Evolutionary conservation across 2,329 filamentous ascomycete genomes (phyloP), one percentile per base, ranked within the genome.

Genomic region (Coniochaeta prunicola): DNA sequence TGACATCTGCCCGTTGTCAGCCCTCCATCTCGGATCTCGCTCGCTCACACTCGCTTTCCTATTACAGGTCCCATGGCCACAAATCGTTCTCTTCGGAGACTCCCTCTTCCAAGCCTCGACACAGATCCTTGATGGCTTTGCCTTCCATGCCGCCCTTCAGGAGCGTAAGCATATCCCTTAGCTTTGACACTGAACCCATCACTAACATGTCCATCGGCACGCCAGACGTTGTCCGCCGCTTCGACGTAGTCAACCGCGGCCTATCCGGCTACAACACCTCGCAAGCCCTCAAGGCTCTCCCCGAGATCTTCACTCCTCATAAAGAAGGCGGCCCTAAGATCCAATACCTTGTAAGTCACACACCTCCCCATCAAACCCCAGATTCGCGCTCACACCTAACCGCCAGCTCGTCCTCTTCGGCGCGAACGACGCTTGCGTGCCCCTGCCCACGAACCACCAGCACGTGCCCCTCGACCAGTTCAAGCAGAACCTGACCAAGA

Each of bases 161-260:
- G 74, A 83, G 64, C 81, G 89, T 91, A 65, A 70, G 81, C 76
- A 13, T 42, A 19, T 17, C 21, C 45, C 34, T 42, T 28, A 30
- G 19, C 8, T 24, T 19, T 24, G 13, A 38, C 50, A 15, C 33
- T 6, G 21, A 48, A 13, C 58, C 17, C 12, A 12, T 4, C 15
- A 59, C 48, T 55, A 34, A 53, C 61, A 66, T 24, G 58, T 42
- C 3, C 15, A n/a, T 10, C 15, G 2, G 15, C 7, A 4, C 8
- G 12, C 45, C 65, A 93, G 90, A 82, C 59, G 92, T 90, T 69
- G 83, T 85, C 56, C 85, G 93, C 59, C 84, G 86, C 36, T 79
- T 94, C 15, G 94, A 97, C 74, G 85, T 97, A 53, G 77, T 97
- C 66, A 96, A 97, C 71, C 85, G 92, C 50, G 94, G 94, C 5